Percentiles rank a stretch among this genome's conserved stretches.
phyloP scores from a whole-genome alignment of 2,329 filamentous ascomycete species.

The Chaetomium olivaceum region DNA sequence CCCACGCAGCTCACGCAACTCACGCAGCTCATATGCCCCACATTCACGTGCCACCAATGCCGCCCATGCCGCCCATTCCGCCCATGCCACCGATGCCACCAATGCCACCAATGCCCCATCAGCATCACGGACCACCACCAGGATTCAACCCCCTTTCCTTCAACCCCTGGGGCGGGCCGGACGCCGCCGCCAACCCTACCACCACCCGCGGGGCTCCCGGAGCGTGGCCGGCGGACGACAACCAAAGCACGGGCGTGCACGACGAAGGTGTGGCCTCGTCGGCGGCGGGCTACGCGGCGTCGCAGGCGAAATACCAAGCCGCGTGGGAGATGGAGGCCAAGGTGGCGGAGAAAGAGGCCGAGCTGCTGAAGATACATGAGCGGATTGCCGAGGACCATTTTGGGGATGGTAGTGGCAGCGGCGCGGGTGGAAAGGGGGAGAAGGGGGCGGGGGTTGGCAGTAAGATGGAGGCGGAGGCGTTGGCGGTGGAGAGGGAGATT shows the following conservation, averaged over 20 bases:
- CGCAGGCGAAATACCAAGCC: slow-evolving; percentile 41
- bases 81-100: neutral
- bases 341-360: slow-evolving; percentile 37
- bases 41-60: slow-evolving; percentile 11
- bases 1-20: neutral
- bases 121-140: neutral
- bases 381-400: slow-evolving; percentile 30
- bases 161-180: neutral
- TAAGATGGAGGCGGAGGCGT: slow-evolving; percentile 30
- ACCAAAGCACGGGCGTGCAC: slow-evolving; percentile 12
- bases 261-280: neutral
- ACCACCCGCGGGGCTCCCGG: slow-evolving; percentile 32
- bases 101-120: slow-evolving; percentile 6
- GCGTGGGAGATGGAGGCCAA: slow-evolving; percentile 41
- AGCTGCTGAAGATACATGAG: slow-evolving; percentile 33
- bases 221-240: slow-evolving; percentile 41
- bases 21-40: slow-evolving; percentile 6
- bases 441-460: slow-evolving; percentile 16
- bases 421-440: slow-evolving; percentile 2
- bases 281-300: slow-evolving; percentile 32
- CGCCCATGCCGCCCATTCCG: neutral
- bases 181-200: neutral
- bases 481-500: slow-evolving; percentile 41
- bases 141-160: neutral
- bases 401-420: neutral